Conservation (phyloP, 768 basidiomycete species). For the Lentinus tigrinus region DNA sequence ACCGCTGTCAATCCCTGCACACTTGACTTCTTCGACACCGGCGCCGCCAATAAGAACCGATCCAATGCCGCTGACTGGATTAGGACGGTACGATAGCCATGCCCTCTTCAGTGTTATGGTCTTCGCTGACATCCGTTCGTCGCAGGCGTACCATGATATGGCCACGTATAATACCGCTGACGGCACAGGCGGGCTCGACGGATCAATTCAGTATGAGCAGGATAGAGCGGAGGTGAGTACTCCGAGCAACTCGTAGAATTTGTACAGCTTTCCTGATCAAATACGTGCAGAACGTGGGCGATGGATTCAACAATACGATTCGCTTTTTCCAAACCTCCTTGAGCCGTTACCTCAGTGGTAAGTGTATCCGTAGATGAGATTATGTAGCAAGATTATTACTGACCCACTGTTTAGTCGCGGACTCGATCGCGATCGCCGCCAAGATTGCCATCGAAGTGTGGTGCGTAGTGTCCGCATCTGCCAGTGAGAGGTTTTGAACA, state of each 20-base stretch:
- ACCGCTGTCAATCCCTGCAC: background rate
- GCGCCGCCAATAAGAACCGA: no score
- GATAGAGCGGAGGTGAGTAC: conserved; percentile 34
- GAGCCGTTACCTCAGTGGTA: conserved; percentile 46
- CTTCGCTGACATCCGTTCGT: no score
- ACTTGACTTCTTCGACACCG: background rate
- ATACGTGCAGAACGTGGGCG: conserved; percentile 44
- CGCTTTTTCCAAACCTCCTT: conserved; percentile 42
- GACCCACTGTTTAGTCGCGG: conserved; percentile 39
- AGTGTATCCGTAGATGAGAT: conserved; percentile 23
- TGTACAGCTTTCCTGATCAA: background rate
- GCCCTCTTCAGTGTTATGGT: background rate
- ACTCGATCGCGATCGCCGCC: conserved; percentile 42
- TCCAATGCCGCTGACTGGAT: background rate
- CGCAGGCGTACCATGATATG: conserved; percentile 55
- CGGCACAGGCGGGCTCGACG: conserved; percentile 49
- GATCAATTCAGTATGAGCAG: conserved; percentile 48
- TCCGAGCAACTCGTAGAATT: background rate
- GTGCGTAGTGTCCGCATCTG: background rate
- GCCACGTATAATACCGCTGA: conserved; percentile 45
- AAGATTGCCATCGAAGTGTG: conserved; percentile 38
- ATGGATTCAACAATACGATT: conserved; percentile 43
- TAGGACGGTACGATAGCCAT: background rate
- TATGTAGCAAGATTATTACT: no score
- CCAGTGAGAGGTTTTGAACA: no score